phyloP scores from a whole-genome alignment of 306 rosid genomes.

The Prunus campanulata region DNA sequence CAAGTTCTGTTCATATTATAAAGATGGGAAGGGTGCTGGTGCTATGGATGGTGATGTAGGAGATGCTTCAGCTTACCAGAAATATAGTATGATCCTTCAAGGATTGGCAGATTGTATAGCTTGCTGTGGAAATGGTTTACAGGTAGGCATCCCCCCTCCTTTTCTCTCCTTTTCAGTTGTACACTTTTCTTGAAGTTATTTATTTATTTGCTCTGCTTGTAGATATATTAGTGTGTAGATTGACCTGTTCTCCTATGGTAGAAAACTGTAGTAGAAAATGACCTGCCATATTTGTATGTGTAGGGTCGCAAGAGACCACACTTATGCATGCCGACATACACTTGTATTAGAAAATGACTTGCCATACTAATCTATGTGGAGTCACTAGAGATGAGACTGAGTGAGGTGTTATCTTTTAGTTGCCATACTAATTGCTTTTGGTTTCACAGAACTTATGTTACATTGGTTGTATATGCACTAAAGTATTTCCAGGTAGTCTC shows the following conservation, averaged over 20 bases:
- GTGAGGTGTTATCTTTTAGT: too few relatives aligned
- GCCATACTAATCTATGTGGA: too few relatives aligned
- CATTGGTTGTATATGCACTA: too few relatives aligned
- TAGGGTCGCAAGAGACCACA: neutral
- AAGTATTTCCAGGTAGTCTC: too few relatives aligned
- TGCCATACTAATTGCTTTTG: too few relatives aligned
- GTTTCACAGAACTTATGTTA: too few relatives aligned
- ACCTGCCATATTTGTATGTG: neutral
- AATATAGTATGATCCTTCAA: constrained; percentile 47
- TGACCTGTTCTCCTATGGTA: neutral
- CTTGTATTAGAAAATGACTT: too few relatives aligned
- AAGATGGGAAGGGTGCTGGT: constrained; percentile 38
- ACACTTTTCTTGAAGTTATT: neutral
- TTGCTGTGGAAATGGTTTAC: constrained; percentile 44
- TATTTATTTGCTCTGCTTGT: neutral
- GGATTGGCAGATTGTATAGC: constrained; percentile 75
- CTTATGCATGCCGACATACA: neutral
- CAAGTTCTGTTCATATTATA: constrained; percentile 57
- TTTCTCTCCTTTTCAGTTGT: neutral
- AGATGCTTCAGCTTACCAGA: constrained; percentile 35
- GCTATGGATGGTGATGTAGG: constrained; percentile 31
- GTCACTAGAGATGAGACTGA: too few relatives aligned
- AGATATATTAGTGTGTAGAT: neutral
- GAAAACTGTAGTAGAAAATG: neutral
- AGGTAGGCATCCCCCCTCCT: constrained; percentile 36